Conservation (phyloP, 2,329 filamentous ascomycete genomes). For the Fusarium verrucosum region DNA sequence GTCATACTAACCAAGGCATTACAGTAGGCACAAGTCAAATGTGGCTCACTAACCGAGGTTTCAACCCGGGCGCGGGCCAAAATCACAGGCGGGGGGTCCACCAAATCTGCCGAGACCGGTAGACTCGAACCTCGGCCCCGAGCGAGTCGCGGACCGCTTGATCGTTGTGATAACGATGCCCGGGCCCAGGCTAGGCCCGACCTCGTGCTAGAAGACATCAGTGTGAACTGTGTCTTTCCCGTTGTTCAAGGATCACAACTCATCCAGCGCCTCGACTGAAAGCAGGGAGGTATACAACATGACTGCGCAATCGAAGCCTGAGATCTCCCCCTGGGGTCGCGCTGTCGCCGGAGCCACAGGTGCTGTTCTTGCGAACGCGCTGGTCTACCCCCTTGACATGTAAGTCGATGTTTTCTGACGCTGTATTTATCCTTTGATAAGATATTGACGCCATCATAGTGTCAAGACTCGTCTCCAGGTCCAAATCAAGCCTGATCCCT, state of each 20-base stretch:
- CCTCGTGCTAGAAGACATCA: conserved; percentile 17
- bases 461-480: conserved; percentile 97
- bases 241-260: background rate
- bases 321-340: conserved; percentile 89
- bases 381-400: conserved; percentile 98
- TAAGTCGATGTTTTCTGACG: conserved; percentile 57
- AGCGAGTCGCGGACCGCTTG: conserved; percentile 35
- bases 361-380: conserved; percentile 90
- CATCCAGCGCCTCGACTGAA: background rate
- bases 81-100: conserved; percentile 36
- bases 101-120: conserved; percentile 44
- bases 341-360: conserved; percentile 93
- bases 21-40: background rate
- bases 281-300: conserved; percentile 46
- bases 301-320: conserved; percentile 70
- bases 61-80: conserved; percentile 27
- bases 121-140: conserved; percentile 40
- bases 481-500: conserved; percentile 74
- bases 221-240: conserved; percentile 10
- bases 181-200: conserved; percentile 17
- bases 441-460: conserved; percentile 56
- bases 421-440: background rate
- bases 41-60: conserved; percentile 43
- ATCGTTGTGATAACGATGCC: conserved; percentile 36
- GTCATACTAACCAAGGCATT: background rate